phyloP scores from a whole-genome alignment of 1,139 yeast genomes.

The Sugiyamaella paludigena region DNA sequence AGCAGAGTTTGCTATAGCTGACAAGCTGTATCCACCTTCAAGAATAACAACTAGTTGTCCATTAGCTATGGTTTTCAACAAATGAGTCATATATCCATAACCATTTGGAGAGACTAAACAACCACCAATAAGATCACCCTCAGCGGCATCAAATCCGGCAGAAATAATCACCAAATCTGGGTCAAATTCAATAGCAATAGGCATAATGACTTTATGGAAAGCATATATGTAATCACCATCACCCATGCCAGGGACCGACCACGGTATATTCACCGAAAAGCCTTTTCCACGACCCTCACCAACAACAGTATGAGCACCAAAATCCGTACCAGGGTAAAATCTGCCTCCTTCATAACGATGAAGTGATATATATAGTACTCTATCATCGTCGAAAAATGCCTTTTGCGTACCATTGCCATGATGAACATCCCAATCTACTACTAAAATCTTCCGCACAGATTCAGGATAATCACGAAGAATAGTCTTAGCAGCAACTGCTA shows the following conservation, averaged over 20 bases:
- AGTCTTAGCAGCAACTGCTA: constrained; percentile 93
- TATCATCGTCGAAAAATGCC: constrained; percentile 82
- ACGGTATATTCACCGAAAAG: constrained; percentile 82
- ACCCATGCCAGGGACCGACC: constrained; percentile 91
- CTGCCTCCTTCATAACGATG: constrained; percentile 92
- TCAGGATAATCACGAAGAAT: constrained; percentile 84
- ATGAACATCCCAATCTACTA: constrained; percentile 96
- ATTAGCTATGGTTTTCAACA: constrained; percentile 79
- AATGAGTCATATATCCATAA: constrained; percentile 93
- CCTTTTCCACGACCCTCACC: constrained; percentile 91
- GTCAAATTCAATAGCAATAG: constrained; percentile 81
- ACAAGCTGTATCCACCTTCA: constrained; percentile 96
- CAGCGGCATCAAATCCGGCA: constrained; percentile 98
- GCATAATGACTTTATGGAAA: constrained; percentile 82
- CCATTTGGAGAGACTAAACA: constrained; percentile 96
- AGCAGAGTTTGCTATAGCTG: constrained; percentile 86
- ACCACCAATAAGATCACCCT: constrained; percentile 97
- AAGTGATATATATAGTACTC: constrained; percentile 84
- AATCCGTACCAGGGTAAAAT: constrained; percentile 89
- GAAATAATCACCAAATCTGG: constrained; percentile 93
- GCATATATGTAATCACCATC: constrained; percentile 97
- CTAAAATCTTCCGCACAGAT: constrained; percentile 74
- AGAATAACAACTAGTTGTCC: constrained; percentile 87
- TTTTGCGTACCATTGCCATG: constrained; percentile 98
- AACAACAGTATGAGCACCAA: constrained; percentile 72